These are phyloP conservation scores for Cystoisospora suis DNA, from an alignment of 169 alveolate species.

Conservation along the genomic window DNA sequence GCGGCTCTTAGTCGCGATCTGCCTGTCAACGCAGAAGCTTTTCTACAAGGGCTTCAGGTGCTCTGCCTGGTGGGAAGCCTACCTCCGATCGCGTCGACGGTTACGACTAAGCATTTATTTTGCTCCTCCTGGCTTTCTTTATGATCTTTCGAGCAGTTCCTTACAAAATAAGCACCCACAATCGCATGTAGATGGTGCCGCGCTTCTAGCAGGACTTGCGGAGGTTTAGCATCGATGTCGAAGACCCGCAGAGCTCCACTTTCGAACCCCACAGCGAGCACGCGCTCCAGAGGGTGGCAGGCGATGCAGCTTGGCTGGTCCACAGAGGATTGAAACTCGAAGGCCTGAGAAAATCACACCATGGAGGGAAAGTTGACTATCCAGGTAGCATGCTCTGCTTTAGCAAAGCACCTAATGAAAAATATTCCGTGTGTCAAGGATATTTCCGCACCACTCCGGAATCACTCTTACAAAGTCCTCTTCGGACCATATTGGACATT, in stretches of 20 bases:
- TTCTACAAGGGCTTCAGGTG: too few species aligned
- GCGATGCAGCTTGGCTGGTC: conserved; percentile 58
- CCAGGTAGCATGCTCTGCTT: too few species aligned
- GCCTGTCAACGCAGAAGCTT: too few species aligned
- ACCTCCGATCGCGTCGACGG: not conserved
- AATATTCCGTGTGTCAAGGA: too few species aligned
- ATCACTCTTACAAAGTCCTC: too few species aligned
- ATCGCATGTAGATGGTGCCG: conserved; percentile 53
- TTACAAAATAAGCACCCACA: conserved; percentile 42
- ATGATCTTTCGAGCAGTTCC: not conserved
- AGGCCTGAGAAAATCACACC: conserved; percentile 42
- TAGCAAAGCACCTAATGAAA: too few species aligned
- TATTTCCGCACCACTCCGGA: too few species aligned
- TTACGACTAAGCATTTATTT: not conserved
- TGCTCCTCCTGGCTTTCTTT: conserved; percentile 26
- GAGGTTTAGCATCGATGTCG: conserved; percentile 45
- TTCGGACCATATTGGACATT: too few species aligned
- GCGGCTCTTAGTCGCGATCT: too few species aligned
- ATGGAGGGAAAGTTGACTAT: too few species aligned
- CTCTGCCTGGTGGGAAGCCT: not conserved
- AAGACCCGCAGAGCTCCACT: conserved; percentile 65
- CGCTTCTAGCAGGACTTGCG: conserved; percentile 61
- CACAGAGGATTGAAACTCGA: conserved; percentile 54
- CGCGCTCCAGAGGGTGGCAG: conserved; percentile 60
- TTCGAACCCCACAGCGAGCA: conserved; percentile 52